These are phyloP conservation scores for Geosmithia flava DNA, from an alignment of 2,329 filamentous ascomycete species.

Conservation along the genomic window DNA sequence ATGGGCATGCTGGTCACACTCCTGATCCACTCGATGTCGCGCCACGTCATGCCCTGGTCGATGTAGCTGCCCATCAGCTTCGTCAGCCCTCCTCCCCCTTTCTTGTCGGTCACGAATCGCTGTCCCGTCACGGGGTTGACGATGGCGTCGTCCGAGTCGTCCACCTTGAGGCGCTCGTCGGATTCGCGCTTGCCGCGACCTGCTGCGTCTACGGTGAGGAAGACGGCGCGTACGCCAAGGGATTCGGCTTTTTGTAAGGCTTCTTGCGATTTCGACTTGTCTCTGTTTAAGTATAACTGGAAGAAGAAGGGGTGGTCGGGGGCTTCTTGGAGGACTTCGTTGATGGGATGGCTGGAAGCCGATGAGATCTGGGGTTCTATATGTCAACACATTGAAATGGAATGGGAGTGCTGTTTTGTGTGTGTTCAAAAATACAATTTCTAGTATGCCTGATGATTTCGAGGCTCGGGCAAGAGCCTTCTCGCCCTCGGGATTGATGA, in stretches of 20 bases:
- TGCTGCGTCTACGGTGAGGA: slow-evolving; percentile 2
- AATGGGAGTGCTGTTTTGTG: neutral
- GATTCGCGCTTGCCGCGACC: slow-evolving; percentile 6
- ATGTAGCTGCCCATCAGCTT: slow-evolving; percentile 42
- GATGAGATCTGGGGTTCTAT: neutral
- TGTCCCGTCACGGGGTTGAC: neutral
- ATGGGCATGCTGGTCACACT: slow-evolving; percentile 26
- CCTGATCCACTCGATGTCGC: slow-evolving; percentile 52
- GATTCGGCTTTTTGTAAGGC: neutral
- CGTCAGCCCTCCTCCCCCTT: slow-evolving; percentile 40
- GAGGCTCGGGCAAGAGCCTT: neutral
- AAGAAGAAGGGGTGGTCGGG: slow-evolving; percentile 1
- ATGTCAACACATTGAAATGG: neutral
- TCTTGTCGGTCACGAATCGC: slow-evolving; percentile 18
- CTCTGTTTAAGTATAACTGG: slow-evolving; percentile 3
- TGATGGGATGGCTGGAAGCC: neutral
- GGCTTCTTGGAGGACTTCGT: slow-evolving; percentile 1
- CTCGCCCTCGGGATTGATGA: slow-evolving; percentile 1
- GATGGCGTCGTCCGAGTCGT: neutral
- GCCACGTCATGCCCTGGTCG: slow-evolving; percentile 45
- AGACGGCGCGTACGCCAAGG: slow-evolving; percentile 1
- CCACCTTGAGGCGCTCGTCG: slow-evolving; percentile 5
- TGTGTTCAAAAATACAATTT: neutral
- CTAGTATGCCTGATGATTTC: neutral
- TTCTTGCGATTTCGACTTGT: neutral